Evolutionary conservation across 2,329 filamentous ascomycete genomes (phyloP), one percentile per base, ranked within the genome.

Genomic region (Microdochium paspali): DNA sequence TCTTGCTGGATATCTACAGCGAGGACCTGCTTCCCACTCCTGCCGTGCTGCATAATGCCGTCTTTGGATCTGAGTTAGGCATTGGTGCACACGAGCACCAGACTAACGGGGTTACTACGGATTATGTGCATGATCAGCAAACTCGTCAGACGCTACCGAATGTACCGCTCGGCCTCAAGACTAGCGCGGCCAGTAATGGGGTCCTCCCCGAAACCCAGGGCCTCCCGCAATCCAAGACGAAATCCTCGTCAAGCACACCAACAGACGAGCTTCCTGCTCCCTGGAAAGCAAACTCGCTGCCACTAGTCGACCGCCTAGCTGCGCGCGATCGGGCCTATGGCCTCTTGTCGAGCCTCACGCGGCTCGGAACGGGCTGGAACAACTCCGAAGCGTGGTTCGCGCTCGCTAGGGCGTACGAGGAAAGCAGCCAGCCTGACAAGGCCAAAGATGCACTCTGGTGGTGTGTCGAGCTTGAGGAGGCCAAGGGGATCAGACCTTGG

Each of bases 361-460:
- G 90, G 62, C 77, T 90, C 9, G 91, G 91, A 9, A 76, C 73
- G 12, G 87, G 89, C 0, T 98, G 93, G 93, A 91, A 96, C 65
- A 80, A 85, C 62, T 83, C 87, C 0, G 93, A 97, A 61, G 93
- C 91, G 4, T 98, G 93, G 93, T 91, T 89, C 59, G 80, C 85
- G 4, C 76, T 98, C 28, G 87, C 90, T 1, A 76, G 89, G 52
- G 90, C 88, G 10, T 87, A 96, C 59, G 93, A 98, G 65, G 81
- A 90, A 61, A 87, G 87, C 49, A 87, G 85, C 0, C 87, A 95
- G 68, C 66, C 80, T 2, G 87, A 93, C 31, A 95, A 91, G 70
- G 86, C 93, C 13, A 94, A 90, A 68, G 86, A 93, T 56, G 89
- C 90, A 43, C 74, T 97, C 6, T 97, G 93, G 93, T 97, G 91